Evolutionary conservation across 1,284 basidiomycete genomes (phyloP), one percentile per base, ranked within the genome.

Genomic region (Trichosporon faecale): DNA sequence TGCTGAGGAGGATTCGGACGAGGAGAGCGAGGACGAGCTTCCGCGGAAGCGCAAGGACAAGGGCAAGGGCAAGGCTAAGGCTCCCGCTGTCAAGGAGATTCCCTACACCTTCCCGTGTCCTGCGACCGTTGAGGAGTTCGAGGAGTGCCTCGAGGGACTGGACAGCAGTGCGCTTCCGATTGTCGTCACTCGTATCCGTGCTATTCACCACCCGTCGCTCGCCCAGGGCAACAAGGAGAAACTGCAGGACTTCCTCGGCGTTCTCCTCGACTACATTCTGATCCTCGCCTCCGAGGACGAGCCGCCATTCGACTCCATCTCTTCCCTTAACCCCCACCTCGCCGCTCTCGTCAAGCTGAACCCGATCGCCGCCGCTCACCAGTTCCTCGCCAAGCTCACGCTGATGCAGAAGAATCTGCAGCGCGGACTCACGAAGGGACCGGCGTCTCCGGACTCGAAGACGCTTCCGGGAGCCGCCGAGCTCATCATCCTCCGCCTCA

Each of bases 341-440:
- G 88, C 88, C 73, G 87, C 91, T 14, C 88, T 99, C 57, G 89
- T 91, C 35, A 89, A 90, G 76, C 85, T 90, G 23, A 96, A 95
- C 83, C 93, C 96, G 0, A 87, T 91, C 67, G 88, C 90, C 57
- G 88, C 91, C 4, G 93, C 95, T 0, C 87, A 89, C 65, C 88
- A 90, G 78, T 95, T 95, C 81, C 88, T 92, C 70, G 84, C 88
- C 65, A 98, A 98, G 83, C 87, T 99, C 61, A 85, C 87, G 0
- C 83, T 98, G 11, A 97, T 98, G 93, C 91, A 98, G 82, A 95
- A 95, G 85, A 98, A 98, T 81, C 88, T 99, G 65, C 89, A 89
- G 68, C 89, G 90, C 5, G 95, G 95, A 5, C 85, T 99, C 7
- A 87, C 90, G 2, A 87, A 86, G n/a, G 94, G 92, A 0, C 85